A percentile compares a stretch with the other conserved stretches of the same genome.
phyloP scores from a whole-genome alignment of 352 stramenopile species.

The Sclerospora graminicola region DNA sequence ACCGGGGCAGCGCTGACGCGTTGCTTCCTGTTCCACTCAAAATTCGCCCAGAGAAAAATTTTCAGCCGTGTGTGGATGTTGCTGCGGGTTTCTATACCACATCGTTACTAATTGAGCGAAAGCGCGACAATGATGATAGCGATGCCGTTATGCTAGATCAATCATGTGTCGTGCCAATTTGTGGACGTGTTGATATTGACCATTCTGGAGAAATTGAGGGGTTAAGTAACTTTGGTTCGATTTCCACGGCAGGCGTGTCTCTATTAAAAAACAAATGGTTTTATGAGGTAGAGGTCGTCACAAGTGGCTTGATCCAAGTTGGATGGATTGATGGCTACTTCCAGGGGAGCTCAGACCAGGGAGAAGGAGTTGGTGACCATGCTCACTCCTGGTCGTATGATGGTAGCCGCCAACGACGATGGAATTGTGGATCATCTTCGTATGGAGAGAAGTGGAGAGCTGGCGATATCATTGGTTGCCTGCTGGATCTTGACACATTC shows the following conservation, averaged over 20 bases:
- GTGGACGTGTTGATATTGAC: slow-evolving; percentile 80
- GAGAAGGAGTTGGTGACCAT: slow-evolving; percentile 87
- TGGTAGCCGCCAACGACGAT: slow-evolving; percentile 84
- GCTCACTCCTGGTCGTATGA: slow-evolving; percentile 90
- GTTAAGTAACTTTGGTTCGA: slow-evolving; percentile 82
- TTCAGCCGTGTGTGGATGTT: slow-evolving; percentile 66
- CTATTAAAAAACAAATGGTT: slow-evolving; percentile 87
- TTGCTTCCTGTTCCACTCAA: slow-evolving; percentile 74
- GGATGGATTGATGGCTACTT: slow-evolving; percentile 90
- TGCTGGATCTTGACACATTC: slow-evolving; percentile 67
- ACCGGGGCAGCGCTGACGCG: slow-evolving; percentile 72
- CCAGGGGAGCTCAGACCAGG: slow-evolving; percentile 85
- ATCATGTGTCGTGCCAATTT: slow-evolving; percentile 52
- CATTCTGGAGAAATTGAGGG: slow-evolving; percentile 79
- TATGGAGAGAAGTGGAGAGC: slow-evolving; percentile 89
- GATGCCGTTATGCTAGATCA: slow-evolving; percentile 51
- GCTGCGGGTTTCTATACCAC: slow-evolving; percentile 84
- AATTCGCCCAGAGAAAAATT: slow-evolving; percentile 73
- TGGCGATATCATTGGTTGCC: slow-evolving; percentile 87
- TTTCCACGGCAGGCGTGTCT: slow-evolving; percentile 64
- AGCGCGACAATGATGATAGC: slow-evolving; percentile 72
- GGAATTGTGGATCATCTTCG: slow-evolving; percentile 82
- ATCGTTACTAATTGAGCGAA: slow-evolving; percentile 75
- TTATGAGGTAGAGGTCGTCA: slow-evolving; percentile 89
- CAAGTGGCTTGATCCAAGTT: slow-evolving; percentile 87